Evolutionary conservation across 495 filamentous ascomycete species (phyloP), one percentile per base, ranked within the genome.

Genomic region (Xylaria longipes): DNA sequence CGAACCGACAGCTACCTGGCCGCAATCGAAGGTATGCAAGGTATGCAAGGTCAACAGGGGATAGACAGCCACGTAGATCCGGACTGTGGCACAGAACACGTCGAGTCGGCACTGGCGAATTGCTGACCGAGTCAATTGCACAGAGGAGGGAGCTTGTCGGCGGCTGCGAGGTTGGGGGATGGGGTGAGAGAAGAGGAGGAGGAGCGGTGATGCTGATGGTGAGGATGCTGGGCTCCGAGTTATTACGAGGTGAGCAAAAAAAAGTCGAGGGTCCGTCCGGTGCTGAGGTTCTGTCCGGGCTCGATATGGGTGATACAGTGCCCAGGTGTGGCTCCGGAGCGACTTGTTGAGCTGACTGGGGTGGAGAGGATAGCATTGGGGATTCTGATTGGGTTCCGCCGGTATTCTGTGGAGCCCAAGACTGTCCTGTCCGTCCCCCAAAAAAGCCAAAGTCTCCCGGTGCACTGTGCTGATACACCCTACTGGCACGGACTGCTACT

Each of bases 381-480:
- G 1, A 11, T 0, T 61, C 41, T 67, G 63, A 71, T 79, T 79
- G 77, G 77, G 58, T 58, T 35, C 58, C 31, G 48, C 29, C 72
- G 58, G 48, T 70, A 67, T 75, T 75, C 52, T 33, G 65, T 77
- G 73, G 66, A 25, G 52, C 15, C 11, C n/a, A 27, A 57, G 29
- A 25, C 69, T 72, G 63, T n/a, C n/a, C n/a, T n/a, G n/a, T n/a
- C n/a, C n/a, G n/a, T n/a, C 70, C 74, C 74, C 72, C 72, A 73
- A 73, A 52, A 39, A 63, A 29, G 14, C 29, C n/a, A 33, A 43
- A 17, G 20, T 29, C 37, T 2, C 9, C 57, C 33, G 31, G 7
- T 60, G 57, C 52, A 56, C 52, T 56, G 52, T 56, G 27, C 12
- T 29, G 52, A 5, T 31, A 56, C 52, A 6, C 52, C 52, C 4